Evolutionary conservation across 176 grass and related monocot species (phyloP), one percentile per base, ranked within the genome.

Genomic region (Stipa capillata): DNA sequence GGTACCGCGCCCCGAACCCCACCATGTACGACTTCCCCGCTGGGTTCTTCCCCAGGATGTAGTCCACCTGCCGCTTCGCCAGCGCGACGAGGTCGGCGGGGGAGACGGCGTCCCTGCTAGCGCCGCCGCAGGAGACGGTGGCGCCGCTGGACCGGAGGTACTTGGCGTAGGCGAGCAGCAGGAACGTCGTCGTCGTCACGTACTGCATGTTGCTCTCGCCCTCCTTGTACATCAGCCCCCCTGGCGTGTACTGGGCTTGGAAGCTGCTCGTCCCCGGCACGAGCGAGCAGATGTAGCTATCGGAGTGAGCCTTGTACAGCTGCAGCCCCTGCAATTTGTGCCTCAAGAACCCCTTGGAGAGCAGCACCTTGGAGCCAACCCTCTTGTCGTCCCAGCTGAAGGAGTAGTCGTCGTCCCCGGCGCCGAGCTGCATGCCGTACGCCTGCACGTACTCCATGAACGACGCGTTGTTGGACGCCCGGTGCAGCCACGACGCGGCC

Each of bases 301-400:
- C 94, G 4, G 89, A 90, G 85, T 94, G 91, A 6, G 86, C 84
- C 82, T 97, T 97, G 89, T 90, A 92, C 17, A 84, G 55, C 82
- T 97, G 23, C 12, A 97, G 52, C 28, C 65, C 78, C n/a, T 54
- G 84, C 52, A 89, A 35, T 37, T 34, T 77, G 12, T 60, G 89
- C 24, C 77, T 83, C 87, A 95, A 41, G 73, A 92, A 95, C 18
- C 73, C 71, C 64, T 86, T 83, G 43, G 95, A 84, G 2, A 97
- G 95, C 3, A 97, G 89, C 10, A 97, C 82, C 79, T 94, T 97
- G 29, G 91, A 56, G 25, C 72, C 95, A 3, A 65, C 21, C 6
- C 91, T 74, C 83, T 97, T 94, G 83, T 97, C 95, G 72, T 97
- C 91, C 95, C 95, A 97, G 79, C 91, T 97, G 77, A 94, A 94